Base-by-base conservation (phyloP, 768 basidiomycete species). In the Fistulinella prunicolor region DNA sequence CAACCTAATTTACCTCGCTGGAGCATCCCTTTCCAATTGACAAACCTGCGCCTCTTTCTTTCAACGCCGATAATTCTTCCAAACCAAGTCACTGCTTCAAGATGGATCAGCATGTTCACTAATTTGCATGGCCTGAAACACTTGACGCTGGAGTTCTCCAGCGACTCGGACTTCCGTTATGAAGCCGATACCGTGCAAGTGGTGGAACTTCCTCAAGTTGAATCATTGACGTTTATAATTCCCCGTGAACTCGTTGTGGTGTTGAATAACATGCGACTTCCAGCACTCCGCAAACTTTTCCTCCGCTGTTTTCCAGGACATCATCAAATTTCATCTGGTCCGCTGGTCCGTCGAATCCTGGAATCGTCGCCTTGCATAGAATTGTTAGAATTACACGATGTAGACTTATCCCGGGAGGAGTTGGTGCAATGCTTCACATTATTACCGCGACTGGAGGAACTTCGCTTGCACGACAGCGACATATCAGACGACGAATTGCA, bases 391-490 rank as follows among this genome's bases (percentile, higher is more conserved):
- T 65, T 79, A 43, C 69, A 76, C 49, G 77, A 81, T 61, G 56
- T 80, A 53, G 71, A 75, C 54, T 59, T 80, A 26, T 51, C 72
- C 32, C 63, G 66, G 20, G 60, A 63, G 19, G 64, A 70, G 13
- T 77, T 77, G 51, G 57, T 59, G 30, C 58, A 53, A 16, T 67
- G 65, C 49, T 70, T 75, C 56, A 46, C 49, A 16, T 48, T 63
- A 19, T 62, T 81, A 16, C 70, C 73, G 10, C 49, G 53, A 16
- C 59, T 84, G 36, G 67, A 72, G 53, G 73, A 76, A 44, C 67
- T 84, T 16, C 73, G 74, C 44, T 65, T 83, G 32, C 81, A 82
- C 57, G 79, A 81, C 54, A 78, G 77, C 48, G 80, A 81, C 38
- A 76, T 85, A 49, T 63, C 76, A 24, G 77, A 81, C 56, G 60